Base-by-base conservation (phyloP, 2,329 filamentous ascomycete genomes). In the Hypocreales sp. region DNA sequence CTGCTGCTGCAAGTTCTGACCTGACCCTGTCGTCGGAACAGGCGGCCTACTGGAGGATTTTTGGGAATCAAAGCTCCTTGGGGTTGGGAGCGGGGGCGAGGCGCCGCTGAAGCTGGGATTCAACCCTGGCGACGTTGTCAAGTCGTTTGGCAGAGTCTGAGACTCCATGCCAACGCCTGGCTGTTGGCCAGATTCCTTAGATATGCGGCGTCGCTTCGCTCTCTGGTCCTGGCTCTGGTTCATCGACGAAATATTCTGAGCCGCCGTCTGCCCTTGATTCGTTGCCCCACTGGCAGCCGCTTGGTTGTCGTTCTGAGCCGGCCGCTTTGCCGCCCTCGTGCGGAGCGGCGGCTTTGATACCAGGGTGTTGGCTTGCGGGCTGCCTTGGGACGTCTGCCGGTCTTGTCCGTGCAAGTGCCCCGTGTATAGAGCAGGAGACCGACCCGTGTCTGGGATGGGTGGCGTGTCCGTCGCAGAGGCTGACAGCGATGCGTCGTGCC, bases 161-260 rank as follows among this genome's bases (percentile, higher is more conserved):
- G 36, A 27, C 16, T 35, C 31, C 14, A 26, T 16, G 17, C 17
- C 28, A 8, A 30, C 20, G 5, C 19, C 26, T 11, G 29, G 26
- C n/a, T 31, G 31, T 14, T 40, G 37, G n/a, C 20, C 25, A 15
- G 28, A 26, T 10, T 36, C 41, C 18, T 39, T 38, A 4, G 44
- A 43, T 10, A 41, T 32, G 22, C 44, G 40, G 15, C 40, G 45
- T 7, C 46, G 42, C 30, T 49, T 49, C 15, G 29, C 22, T 12
- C 22, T 24, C 8, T 23, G 27, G 14, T 26, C 13, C n/a, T 37
- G 35, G 19, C 38, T n/a, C n/a, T n/a, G n/a, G n/a, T n/a, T n/a
- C n/a, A n/a, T n/a, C n/a, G n/a, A n/a, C n/a, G 36, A 14, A 22
- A 20, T 18, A 17, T 13, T 22, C 8, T 36, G 40, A 15, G 28